These are phyloP conservation scores for Puccinellia tenuiflora DNA, from an alignment of 176 grass and related monocot species.

Conservation along the genomic window DNA sequence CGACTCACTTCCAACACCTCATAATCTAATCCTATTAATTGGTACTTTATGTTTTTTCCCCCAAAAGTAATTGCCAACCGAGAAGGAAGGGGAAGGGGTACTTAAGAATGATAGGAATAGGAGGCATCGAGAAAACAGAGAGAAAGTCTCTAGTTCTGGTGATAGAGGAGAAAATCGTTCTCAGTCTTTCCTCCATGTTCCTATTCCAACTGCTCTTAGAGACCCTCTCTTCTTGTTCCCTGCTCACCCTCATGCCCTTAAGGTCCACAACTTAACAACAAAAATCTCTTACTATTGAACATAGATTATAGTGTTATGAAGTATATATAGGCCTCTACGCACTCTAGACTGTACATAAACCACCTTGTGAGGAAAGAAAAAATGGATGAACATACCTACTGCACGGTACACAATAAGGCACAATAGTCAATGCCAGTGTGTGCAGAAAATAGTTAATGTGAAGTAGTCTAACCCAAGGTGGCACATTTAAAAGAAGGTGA, in stretches of 20 bases:
- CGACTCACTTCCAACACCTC: background rate
- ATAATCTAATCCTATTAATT: background rate
- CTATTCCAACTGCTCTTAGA: background rate
- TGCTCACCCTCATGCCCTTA: background rate
- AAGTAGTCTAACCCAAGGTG: background rate
- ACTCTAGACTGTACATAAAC: background rate
- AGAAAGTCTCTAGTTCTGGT: background rate
- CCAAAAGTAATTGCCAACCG: background rate
- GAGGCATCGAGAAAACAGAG: background rate
- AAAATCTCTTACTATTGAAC: background rate
- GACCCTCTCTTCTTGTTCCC: background rate
- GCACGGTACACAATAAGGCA: background rate
- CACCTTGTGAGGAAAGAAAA: background rate
- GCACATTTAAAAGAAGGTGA: background rate
- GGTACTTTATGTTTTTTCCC: background rate
- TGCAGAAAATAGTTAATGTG: background rate
- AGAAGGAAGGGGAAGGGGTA: background rate
- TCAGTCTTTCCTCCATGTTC: background rate
- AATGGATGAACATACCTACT: background rate
- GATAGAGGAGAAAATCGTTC: background rate
- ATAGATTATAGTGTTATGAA: background rate
- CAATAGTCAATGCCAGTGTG: background rate
- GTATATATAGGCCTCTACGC: conserved; percentile 11
- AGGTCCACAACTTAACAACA: background rate
- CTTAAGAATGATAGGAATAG: background rate